Conservation (phyloP, 495 filamentous ascomycete species). For the Halenospora varia region DNA sequence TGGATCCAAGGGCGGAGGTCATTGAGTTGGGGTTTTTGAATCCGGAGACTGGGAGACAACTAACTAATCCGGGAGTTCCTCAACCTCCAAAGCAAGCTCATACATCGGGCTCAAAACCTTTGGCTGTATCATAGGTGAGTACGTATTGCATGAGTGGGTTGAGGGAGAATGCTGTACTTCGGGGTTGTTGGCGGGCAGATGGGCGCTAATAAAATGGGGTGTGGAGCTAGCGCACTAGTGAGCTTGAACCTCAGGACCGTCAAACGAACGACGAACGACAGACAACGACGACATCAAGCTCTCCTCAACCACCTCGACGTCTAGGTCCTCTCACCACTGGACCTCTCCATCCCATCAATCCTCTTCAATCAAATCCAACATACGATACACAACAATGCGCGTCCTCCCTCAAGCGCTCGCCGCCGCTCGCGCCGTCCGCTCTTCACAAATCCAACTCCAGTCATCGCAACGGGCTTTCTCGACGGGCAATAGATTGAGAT, state of each 20-base stretch:
- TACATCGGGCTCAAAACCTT: not conserved
- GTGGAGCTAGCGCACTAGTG: too few species aligned
- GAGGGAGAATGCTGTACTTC: too few species aligned
- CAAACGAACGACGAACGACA: too few species aligned
- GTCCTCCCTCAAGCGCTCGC: not conserved
- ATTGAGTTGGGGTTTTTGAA: not conserved
- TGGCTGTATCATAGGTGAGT: too few species aligned
- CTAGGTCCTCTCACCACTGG: too few species aligned
- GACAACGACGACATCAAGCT: too few species aligned
- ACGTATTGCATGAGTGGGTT: too few species aligned
- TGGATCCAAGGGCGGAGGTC: not conserved
- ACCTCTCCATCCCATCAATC: not conserved
- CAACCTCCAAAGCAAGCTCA: not conserved
- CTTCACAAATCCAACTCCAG: not conserved
- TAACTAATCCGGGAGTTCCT: not conserved
- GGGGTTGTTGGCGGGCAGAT: too few species aligned
- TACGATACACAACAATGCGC: not conserved
- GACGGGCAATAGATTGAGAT: not conserved
- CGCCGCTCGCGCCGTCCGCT: not conserved
- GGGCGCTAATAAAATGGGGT: too few species aligned
- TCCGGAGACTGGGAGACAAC: not conserved
- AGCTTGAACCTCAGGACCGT: too few species aligned
- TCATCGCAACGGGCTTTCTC: conserved; percentile 4
- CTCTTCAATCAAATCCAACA: not conserved
- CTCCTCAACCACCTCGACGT: not conserved